A percentile compares a stretch with the other conserved stretches of the same genome.
phyloP scores from a whole-genome alignment of 176 grass and related monocot genomes.

The Thalia dealbata region DNA sequence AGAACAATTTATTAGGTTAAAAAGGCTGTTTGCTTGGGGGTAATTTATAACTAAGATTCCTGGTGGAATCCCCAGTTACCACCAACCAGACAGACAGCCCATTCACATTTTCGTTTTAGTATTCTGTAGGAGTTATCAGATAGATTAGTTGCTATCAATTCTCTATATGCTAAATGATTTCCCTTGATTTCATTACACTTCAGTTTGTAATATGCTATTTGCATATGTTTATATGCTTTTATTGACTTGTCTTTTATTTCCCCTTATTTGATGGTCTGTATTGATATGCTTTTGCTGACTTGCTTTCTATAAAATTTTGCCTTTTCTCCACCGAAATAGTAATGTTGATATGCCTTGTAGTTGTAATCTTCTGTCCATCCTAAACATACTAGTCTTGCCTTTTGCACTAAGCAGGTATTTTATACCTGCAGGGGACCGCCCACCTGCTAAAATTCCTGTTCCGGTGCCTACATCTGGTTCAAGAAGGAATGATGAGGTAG shows the following conservation, averaged over 20 bases:
- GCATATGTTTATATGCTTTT: neutral
- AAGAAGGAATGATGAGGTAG: constrained; percentile 63
- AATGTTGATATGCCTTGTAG: neutral
- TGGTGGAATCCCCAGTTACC: too few relatives aligned
- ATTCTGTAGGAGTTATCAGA: neutral
- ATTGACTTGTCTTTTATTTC: too few relatives aligned
- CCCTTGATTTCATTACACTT: neutral
- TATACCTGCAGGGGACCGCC: constrained; percentile 51
- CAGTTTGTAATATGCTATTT: neutral
- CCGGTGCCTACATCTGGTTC: constrained; percentile 64
- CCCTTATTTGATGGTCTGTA: neutral
- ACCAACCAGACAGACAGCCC: too few relatives aligned
- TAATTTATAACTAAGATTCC: too few relatives aligned
- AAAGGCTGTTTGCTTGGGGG: too few relatives aligned
- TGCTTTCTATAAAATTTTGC: neutral
- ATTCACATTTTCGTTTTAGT: neutral
- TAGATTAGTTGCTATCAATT: neutral
- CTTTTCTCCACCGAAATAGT: neutral
- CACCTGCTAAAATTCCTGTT: constrained; percentile 84
- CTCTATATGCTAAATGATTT: neutral
- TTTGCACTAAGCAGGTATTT: neutral
- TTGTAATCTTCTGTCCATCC: neutral
- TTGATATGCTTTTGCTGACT: too few relatives aligned
- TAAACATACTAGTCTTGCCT: neutral
- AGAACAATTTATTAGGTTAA: too few relatives aligned